Conservation (phyloP, 192 early-diverging fungal species). For the Podochytrium sp. region DNA sequence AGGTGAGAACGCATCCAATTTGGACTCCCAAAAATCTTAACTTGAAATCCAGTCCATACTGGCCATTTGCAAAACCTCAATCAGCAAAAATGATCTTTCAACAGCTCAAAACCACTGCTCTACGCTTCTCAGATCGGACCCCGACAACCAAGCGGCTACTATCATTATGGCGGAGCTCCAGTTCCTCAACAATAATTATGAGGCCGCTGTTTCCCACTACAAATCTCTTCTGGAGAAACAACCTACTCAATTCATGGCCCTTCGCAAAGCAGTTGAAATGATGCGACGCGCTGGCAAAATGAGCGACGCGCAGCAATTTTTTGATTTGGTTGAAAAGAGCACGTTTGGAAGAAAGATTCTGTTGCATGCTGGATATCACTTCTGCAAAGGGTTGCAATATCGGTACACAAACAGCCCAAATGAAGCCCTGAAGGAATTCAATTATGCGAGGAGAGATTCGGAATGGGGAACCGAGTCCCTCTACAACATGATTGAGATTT, state of each 20-base stretch:
- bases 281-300: constrained; percentile 49
- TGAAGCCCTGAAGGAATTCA: constrained; percentile 58
- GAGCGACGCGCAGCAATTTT: constrained; percentile 39
- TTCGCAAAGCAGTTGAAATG: constrained; percentile 50
- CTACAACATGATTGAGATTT: constrained; percentile 59
- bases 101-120: constrained; percentile 56
- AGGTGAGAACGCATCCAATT: constrained; percentile 34
- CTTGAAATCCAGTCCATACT: constrained; percentile 43
- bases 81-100: constrained; percentile 38
- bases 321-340: constrained; percentile 41
- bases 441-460: constrained; percentile 45
- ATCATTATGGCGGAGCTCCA: constrained; percentile 57
- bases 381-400: constrained; percentile 55
- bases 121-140: constrained; percentile 40
- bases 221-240: constrained; percentile 45
- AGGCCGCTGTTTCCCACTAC: constrained; percentile 46
- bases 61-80: constrained; percentile 43
- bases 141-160: constrained; percentile 46
- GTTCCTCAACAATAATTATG: constrained; percentile 42
- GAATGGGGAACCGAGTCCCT: constrained; percentile 51
- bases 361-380: constrained; percentile 54
- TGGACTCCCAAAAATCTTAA: constrained; percentile 31
- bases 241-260: constrained; percentile 43
- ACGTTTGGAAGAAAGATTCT: constrained; percentile 28
- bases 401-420: constrained; percentile 54